phyloP scores from a whole-genome alignment of 441 rosid genomes.

The Arabidopsis lyrata region DNA sequence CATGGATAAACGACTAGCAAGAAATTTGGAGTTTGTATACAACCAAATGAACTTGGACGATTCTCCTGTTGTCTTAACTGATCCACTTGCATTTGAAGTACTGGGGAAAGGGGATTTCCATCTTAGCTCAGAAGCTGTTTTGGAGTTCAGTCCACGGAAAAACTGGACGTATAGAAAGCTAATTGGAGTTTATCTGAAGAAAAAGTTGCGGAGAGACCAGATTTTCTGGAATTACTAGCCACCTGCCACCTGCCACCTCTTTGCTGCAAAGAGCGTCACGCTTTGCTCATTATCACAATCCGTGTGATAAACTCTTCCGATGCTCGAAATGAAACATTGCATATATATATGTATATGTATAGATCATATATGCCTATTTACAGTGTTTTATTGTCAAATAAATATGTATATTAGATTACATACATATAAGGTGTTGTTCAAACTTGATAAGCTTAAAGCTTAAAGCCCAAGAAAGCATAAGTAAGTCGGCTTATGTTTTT shows the following conservation, averaged over 20 bases:
- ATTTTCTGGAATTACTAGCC: slow-evolving; percentile 82
- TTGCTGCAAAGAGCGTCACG: slow-evolving; percentile 11
- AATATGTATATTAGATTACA: too few species aligned
- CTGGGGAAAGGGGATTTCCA: slow-evolving; percentile 88
- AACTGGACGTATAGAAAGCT: slow-evolving; percentile 71
- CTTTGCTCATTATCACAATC: background rate
- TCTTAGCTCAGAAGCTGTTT: slow-evolving; percentile 70
- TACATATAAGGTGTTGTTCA: too few species aligned
- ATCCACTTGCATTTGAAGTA: slow-evolving; percentile 66
- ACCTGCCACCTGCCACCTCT: slow-evolving; percentile 23
- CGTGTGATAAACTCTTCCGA: background rate
- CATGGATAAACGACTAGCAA: slow-evolving; percentile 65
- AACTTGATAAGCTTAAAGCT: too few species aligned
- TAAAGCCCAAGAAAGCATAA: too few species aligned
- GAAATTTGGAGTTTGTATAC: slow-evolving; percentile 66
- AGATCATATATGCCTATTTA: background rate
- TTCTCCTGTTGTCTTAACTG: slow-evolving; percentile 58
- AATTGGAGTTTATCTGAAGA: slow-evolving; percentile 62
- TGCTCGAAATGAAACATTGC: slow-evolving; percentile 14
- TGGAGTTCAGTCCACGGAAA: slow-evolving; percentile 57
- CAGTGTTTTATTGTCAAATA: background rate
- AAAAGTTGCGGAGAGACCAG: slow-evolving; percentile 60
- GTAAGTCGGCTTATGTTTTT: too few species aligned
- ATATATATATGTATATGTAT: too few species aligned
- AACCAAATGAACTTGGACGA: slow-evolving; percentile 60